Percentiles rank a stretch among this genome's conserved stretches.
Evolutionary conservation across 1,139 yeast species (phyloP).

Genomic region (Blastobotrys serpentis): DNA sequence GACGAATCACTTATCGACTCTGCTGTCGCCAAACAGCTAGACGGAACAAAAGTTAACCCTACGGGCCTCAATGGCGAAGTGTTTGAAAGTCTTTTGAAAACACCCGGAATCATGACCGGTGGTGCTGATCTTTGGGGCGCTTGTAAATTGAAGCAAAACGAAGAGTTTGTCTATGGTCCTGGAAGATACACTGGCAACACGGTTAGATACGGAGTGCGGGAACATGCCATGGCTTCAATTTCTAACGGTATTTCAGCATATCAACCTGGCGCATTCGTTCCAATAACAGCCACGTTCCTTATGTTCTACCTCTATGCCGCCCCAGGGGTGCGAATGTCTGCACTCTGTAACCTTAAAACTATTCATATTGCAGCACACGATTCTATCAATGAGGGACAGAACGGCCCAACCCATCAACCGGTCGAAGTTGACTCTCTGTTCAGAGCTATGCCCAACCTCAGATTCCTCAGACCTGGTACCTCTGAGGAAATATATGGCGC

Average conservation of each 20-base stretch:
- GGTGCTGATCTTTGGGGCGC: constrained; percentile 93
- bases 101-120: constrained; percentile 66
- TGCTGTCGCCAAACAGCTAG: background rate
- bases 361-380: constrained; percentile 45
- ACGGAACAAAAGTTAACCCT: constrained; percentile 77
- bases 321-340: constrained; percentile 42
- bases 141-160: constrained; percentile 62
- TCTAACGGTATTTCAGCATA: constrained; percentile 44
- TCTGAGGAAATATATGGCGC: constrained; percentile 38
- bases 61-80: constrained; percentile 66
- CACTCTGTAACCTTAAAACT: constrained; percentile 37
- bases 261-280: constrained; percentile 39
- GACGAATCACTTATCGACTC: constrained; percentile 58
- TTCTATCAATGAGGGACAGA: constrained; percentile 44
- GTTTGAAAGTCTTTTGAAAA: constrained; percentile 65
- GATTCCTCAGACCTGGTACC: constrained; percentile 39
- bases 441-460: constrained; percentile 41
- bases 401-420: constrained; percentile 46
- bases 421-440: constrained; percentile 39
- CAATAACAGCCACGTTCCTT: constrained; percentile 41
- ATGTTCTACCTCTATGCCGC: constrained; percentile 44
- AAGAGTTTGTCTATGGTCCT: constrained; percentile 73
- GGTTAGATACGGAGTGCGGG: constrained; percentile 41
- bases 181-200: constrained; percentile 60
- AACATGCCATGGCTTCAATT: constrained; percentile 43